phyloP scores from a whole-genome alignment of 306 rosid species.

The Quercus alba region DNA sequence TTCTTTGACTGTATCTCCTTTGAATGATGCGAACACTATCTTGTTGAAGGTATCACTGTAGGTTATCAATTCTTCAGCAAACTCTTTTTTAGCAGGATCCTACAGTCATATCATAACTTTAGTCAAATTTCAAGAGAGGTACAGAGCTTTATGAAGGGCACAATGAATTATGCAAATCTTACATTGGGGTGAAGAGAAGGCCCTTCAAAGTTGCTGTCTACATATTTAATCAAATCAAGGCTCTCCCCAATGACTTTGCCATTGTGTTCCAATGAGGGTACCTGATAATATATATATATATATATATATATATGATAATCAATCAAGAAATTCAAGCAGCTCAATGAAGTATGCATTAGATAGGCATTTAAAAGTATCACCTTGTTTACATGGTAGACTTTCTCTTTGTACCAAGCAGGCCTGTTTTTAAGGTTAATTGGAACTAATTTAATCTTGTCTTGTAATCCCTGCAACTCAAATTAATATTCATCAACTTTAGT shows the following conservation, averaged over 20 bases:
- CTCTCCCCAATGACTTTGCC: slow-evolving; percentile 81
- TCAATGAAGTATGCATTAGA: too few relatives aligned
- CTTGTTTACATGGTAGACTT: slow-evolving; percentile 63
- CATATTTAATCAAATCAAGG: slow-evolving; percentile 76
- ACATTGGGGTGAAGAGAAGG: slow-evolving; percentile 58
- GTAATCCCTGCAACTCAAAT: slow-evolving; percentile 55
- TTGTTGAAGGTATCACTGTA: slow-evolving; percentile 35
- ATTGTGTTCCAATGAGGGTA: slow-evolving; percentile 86
- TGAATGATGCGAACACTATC: too few relatives aligned
- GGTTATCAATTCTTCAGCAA: slow-evolving; percentile 51
- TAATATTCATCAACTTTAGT: neutral
- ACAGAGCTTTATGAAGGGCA: neutral
- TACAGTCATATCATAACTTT: slow-evolving; percentile 1
- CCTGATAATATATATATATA: slow-evolving; percentile 51
- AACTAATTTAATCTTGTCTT: slow-evolving; percentile 65
- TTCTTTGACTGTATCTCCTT: too few relatives aligned
- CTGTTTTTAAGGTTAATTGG: slow-evolving; percentile 53
- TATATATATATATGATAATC: neutral
- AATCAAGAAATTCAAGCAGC: neutral
- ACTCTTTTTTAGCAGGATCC: slow-evolving; percentile 55
- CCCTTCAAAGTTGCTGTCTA: slow-evolving; percentile 58
- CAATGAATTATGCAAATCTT: slow-evolving; percentile 12
- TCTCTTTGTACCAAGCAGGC: slow-evolving; percentile 86
- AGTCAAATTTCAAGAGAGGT: neutral
- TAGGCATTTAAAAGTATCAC: slow-evolving; percentile 11